Evolutionary conservation across 352 stramenopile species (phyloP), one percentile per base, ranked within the genome.

Genomic region (Nothophytophthora sp.): DNA sequence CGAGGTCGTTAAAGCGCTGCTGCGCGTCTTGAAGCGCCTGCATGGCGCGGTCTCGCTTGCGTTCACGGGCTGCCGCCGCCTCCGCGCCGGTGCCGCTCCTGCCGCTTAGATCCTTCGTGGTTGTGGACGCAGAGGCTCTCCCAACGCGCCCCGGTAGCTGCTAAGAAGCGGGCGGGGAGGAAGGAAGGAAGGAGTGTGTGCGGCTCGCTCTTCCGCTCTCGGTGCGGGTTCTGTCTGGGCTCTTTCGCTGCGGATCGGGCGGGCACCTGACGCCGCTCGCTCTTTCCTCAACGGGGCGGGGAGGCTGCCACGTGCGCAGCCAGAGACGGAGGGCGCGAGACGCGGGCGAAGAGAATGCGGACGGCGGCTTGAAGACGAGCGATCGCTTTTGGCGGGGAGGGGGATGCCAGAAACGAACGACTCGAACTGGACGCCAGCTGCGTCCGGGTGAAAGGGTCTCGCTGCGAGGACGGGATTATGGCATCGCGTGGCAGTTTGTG

Each of bases 1-100:
- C 80, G 28, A 88, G 68, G 59, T 91, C 80, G 30, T 77, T 91
- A 60, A 91, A 81, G 45, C 80, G 75, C 67, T 91, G 76, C 40
- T 88, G 76, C 55, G 81, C 81, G 64, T 88, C 81, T 52, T 89
- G 81, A 28, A 90, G 62, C 51, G 78, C 73, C 60, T 90, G 79
- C 79, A 90, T 80, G 40, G 69, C 67, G 47, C 70, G 67, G 40
- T 81, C 70, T 43, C 70, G 67, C 60, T 77, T 81, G 66, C 70
- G 66, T 50, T 80, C 61, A 45, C 67, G 61, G 56, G 60, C 53
- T 18, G 45, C 59, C 46, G 52, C 41, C 29, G 42, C 41, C 41
- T 46, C 46, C 27, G 39, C 60, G 55, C 44, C 45, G 41, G 47
- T 60, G 35, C n/a, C 41, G 25, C 52, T 46, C 41, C 29, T 40